Percentiles rank a stretch among this genome's conserved stretches.
phyloP scores from a whole-genome alignment of 139 green algal species.

The Coelastrella sp. region DNA sequence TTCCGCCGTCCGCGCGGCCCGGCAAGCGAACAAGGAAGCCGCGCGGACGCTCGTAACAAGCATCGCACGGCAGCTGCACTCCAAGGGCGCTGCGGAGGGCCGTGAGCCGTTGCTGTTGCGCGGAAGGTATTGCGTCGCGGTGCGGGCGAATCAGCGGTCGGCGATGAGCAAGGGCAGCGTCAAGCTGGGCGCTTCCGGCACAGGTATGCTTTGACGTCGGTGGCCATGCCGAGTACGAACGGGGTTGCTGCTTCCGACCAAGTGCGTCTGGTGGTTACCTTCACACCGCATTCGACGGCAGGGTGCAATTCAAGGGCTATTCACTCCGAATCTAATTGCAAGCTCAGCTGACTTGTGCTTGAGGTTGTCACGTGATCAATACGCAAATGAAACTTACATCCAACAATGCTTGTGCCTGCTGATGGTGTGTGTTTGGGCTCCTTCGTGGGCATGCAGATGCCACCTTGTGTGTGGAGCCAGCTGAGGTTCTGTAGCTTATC shows the following conservation, averaged over 20 bases:
- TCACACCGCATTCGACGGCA: no score
- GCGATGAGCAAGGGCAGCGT: constrained; percentile 82
- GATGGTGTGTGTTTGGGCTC: no score
- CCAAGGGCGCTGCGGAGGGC: constrained; percentile 68
- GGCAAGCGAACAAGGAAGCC: constrained; percentile 59
- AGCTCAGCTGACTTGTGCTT: no score
- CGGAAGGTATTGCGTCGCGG: constrained; percentile 57
- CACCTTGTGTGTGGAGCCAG: no score
- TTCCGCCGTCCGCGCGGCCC: constrained; percentile 51
- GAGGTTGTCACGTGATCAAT: no score
- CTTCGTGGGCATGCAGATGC: no score
- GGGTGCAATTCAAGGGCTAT: no score
- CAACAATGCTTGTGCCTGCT: no score
- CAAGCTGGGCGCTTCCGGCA: constrained; percentile 64
- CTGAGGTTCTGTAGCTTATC: no score
- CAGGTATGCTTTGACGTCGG: background rate
- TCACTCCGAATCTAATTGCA: no score
- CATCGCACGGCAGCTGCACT: constrained; percentile 57
- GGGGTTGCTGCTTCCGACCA: background rate
- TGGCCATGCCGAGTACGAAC: background rate
- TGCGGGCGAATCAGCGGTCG: constrained; percentile 25
- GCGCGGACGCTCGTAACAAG: constrained; percentile 64
- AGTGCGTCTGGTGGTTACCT: background rate
- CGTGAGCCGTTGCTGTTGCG: constrained; percentile 52
- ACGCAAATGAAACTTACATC: no score